phyloP scores from a whole-genome alignment of 495 filamentous ascomycete species.

The Bryoglossum gracile region DNA sequence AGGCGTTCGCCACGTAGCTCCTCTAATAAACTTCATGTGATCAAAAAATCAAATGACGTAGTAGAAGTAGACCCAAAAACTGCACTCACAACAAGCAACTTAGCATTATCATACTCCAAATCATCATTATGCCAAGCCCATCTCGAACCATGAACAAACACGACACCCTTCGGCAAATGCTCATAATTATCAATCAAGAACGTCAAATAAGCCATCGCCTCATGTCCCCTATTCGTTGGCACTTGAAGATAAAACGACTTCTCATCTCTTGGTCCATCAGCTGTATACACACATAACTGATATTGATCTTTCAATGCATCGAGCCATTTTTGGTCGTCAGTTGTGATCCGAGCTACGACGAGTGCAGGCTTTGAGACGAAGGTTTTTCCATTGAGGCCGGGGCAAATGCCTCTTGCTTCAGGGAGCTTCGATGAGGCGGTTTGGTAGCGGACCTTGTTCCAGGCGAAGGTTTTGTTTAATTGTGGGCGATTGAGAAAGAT shows the following conservation, averaged over 20 bases:
- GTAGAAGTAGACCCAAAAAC: no score
- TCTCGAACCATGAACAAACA: slow-evolving; percentile 39
- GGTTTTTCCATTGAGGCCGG: slow-evolving; percentile 10
- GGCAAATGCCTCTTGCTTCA: slow-evolving; percentile 12
- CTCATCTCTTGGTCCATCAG: slow-evolving; percentile 41
- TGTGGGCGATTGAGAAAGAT: slow-evolving; percentile 12
- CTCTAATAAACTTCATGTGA: no score
- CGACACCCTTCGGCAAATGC: slow-evolving; percentile 35
- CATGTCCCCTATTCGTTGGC: slow-evolving; percentile 32
- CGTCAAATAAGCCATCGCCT: slow-evolving; percentile 46
- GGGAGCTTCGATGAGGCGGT: slow-evolving; percentile 6
- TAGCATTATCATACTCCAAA: slow-evolving; percentile 14
- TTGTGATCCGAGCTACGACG: slow-evolving; percentile 9
- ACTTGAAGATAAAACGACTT: slow-evolving; percentile 10
- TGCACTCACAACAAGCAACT: no score
- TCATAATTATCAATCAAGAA: slow-evolving; percentile 48
- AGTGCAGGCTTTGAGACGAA: slow-evolving; percentile 10
- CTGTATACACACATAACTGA: slow-evolving; percentile 46
- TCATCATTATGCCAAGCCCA: slow-evolving; percentile 44
- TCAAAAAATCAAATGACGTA: no score
- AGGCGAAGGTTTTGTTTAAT: slow-evolving; percentile 12
- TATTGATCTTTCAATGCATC: slow-evolving; percentile 4
- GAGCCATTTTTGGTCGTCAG: slow-evolving; percentile 16
- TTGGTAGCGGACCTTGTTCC: slow-evolving; percentile 16
- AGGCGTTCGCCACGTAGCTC: no score